phyloP scores from a whole-genome alignment of 1,284 basidiomycete species.

The Ustilago lituana region DNA sequence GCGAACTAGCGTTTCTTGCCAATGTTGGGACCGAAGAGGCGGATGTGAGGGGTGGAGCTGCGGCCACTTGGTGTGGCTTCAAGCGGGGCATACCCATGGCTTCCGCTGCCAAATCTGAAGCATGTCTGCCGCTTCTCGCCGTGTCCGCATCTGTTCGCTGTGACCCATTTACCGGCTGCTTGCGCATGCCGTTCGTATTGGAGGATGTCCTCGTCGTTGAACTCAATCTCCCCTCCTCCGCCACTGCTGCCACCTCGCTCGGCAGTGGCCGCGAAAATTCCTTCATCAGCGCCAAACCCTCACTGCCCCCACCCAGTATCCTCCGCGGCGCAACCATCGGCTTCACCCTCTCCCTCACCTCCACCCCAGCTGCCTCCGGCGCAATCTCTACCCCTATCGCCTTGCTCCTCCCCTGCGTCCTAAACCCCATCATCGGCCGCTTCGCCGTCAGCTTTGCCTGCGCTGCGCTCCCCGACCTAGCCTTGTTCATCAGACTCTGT shows the following conservation, averaged over 20 bases:
- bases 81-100: slow-evolving; percentile 10
- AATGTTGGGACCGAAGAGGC: no score
- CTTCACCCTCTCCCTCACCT: slow-evolving; percentile 3
- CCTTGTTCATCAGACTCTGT: slow-evolving; percentile 48
- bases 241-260: background rate
- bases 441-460: slow-evolving; percentile 37
- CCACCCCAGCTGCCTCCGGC: slow-evolving; percentile 17
- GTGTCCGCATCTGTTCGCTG: slow-evolving; percentile 1
- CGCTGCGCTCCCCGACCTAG: slow-evolving; percentile 27
- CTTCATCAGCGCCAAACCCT: slow-evolving; percentile 21
- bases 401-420: slow-evolving; percentile 27
- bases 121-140: background rate
- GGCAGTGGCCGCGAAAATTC: slow-evolving; percentile 16
- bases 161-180: no score
- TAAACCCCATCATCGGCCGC: slow-evolving; percentile 2
- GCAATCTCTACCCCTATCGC: slow-evolving; percentile 29
- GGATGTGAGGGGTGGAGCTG: slow-evolving; percentile 19
- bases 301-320: slow-evolving; percentile 20
- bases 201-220: no score
- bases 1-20: background rate
- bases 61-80: slow-evolving; percentile 28
- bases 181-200: no score
- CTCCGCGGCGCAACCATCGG: slow-evolving; percentile 45
- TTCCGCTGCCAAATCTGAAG: background rate
- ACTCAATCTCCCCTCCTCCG: no score